phyloP scores from a whole-genome alignment of 768 basidiomycete species.

The Hysterangium stoloniferum region DNA sequence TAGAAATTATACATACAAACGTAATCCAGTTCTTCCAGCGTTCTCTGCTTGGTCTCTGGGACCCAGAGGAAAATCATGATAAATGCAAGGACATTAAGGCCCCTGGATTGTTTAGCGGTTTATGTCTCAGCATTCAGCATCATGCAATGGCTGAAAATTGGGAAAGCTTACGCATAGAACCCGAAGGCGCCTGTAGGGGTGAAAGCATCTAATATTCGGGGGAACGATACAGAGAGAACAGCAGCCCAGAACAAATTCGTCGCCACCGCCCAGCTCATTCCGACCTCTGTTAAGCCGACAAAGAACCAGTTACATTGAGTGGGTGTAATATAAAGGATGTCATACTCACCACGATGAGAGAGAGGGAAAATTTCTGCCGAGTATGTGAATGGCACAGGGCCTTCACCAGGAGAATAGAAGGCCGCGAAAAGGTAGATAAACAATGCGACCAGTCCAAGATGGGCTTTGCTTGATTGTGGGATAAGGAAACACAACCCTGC shows the following conservation, averaged over 20 bases:
- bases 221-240: conserved; percentile 52
- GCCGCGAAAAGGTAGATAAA: conserved; percentile 34
- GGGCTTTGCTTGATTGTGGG: conserved; percentile 24
- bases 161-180: conserved; percentile 19
- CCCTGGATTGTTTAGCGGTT: conserved; percentile 15
- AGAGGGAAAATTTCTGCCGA: conserved; percentile 26
- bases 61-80: conserved; percentile 50
- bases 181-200: conserved; percentile 23
- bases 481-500: conserved; percentile 71
- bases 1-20: conserved; percentile 5
- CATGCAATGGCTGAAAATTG: too few species aligned
- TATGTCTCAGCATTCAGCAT: conserved; percentile 8
- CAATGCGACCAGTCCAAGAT: conserved; percentile 33
- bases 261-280: conserved; percentile 48
- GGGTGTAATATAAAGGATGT: conserved; percentile 18
- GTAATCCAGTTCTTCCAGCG: conserved; percentile 19
- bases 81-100: conserved; percentile 41
- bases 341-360: conserved; percentile 26
- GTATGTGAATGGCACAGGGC: conserved; percentile 29
- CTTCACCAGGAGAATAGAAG: conserved; percentile 26
- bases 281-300: conserved; percentile 14
- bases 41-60: conserved; percentile 34
- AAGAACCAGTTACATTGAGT: conserved; percentile 14
- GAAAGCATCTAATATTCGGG: conserved; percentile 42
- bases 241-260: conserved; percentile 46